A percentile compares a stretch with the other conserved stretches of the same genome.
These are phyloP conservation scores for Chenopodium quinoa DNA, from an alignment of 148 eudicot genomes.

Conservation along the genomic window DNA sequence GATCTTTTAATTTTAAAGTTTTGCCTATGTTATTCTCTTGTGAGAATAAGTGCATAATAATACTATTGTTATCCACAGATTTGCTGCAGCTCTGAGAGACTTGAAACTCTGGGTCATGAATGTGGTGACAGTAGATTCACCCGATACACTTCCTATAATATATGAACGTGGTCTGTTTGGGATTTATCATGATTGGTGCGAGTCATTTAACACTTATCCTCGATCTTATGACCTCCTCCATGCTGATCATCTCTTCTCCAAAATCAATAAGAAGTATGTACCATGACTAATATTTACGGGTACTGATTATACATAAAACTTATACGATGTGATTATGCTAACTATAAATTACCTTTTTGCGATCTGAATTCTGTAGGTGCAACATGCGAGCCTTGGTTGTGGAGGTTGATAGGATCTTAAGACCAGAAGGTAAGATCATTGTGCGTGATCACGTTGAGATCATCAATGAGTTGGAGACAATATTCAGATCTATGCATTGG, in stretches of 20 bases:
- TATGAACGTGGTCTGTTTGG: constrained; percentile 85
- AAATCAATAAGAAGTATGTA: constrained; percentile 51
- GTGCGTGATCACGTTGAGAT: constrained; percentile 56
- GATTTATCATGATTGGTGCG: constrained; percentile 82
- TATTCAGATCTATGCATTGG: constrained; percentile 55
- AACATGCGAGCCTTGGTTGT: constrained; percentile 49
- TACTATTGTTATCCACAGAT: constrained; percentile 37
- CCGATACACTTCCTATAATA: constrained; percentile 74
- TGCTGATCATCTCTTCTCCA: constrained; percentile 74
- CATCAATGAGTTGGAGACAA: constrained; percentile 44
- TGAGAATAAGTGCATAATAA: neutral
- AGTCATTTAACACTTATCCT: constrained; percentile 81
- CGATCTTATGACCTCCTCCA: constrained; percentile 81
- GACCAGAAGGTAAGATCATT: constrained; percentile 63
- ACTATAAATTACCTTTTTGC: neutral
- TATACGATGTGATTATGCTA: neutral
- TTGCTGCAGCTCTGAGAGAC: constrained; percentile 74
- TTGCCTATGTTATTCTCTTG: neutral
- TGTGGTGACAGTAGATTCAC: constrained; percentile 58
- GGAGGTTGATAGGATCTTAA: constrained; percentile 57
- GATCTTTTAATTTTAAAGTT: neutral
- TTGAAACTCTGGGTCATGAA: constrained; percentile 80
- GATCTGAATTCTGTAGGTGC: constrained; percentile 36
- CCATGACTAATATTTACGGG: too few relatives aligned
- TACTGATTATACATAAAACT: neutral